phyloP scores from a whole-genome alignment of 1,139 yeast genomes.

The Protomyces pachydermus region DNA sequence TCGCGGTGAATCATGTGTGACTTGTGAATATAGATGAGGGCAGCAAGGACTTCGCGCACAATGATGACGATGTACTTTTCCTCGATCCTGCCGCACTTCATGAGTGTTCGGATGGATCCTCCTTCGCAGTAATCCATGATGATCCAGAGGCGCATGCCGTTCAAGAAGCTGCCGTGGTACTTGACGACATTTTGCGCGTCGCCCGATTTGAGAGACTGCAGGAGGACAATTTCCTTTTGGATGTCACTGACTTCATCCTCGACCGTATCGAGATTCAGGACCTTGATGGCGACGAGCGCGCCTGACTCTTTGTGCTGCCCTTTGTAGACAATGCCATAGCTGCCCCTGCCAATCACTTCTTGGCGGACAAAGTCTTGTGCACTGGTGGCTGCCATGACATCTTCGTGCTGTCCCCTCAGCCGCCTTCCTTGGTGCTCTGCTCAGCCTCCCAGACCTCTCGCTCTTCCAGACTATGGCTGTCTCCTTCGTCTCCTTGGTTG shows the following conservation, averaged over 20 bases:
- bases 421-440: too few relatives aligned
- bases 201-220: constrained; percentile 71
- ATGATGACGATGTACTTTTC: constrained; percentile 78
- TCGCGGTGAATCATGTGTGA: constrained; percentile 93
- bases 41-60: constrained; percentile 71
- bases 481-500: background rate
- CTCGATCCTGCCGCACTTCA: constrained; percentile 83
- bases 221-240: constrained; percentile 84
- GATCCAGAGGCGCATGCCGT: constrained; percentile 91
- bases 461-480: background rate
- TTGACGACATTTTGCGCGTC: constrained; percentile 77
- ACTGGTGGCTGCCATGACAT: constrained; percentile 32
- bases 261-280: constrained; percentile 82
- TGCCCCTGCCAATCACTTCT: constrained; percentile 91
- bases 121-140: constrained; percentile 98
- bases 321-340: constrained; percentile 93
- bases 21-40: constrained; percentile 74
- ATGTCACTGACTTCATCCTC: constrained; percentile 94
- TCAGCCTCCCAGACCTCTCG: too few relatives aligned
- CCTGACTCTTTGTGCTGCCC: constrained; percentile 63
- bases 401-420: background rate
- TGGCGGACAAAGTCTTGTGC: constrained; percentile 56
- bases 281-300: constrained; percentile 86
- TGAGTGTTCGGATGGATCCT: constrained; percentile 81
- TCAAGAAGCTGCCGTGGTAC: constrained; percentile 80